Evolutionary conservation across 2,329 filamentous ascomycete species (phyloP).

Genomic region (Neophaeococcomyces mojaviensis): DNA sequence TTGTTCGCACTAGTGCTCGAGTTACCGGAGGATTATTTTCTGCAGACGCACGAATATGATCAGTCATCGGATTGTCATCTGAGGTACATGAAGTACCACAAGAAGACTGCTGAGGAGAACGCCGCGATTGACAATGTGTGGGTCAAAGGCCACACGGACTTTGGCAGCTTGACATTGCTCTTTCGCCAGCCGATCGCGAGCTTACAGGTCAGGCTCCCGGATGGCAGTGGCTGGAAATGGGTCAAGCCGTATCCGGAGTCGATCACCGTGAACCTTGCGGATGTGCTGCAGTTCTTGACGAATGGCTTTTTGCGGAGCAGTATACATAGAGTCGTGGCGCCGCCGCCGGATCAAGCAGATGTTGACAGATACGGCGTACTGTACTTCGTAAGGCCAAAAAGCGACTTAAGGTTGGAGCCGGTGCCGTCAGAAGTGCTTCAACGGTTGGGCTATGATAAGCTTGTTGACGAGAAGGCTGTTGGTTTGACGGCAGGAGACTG

Average conservation of each 20-base stretch:
- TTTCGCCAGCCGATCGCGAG: conserved; percentile 52
- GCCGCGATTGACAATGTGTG: conserved; percentile 37
- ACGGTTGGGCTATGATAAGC: conserved; percentile 24
- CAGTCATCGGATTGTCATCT: conserved; percentile 51
- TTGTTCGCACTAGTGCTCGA: conserved; percentile 55
- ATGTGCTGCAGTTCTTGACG: conserved; percentile 41
- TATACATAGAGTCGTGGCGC: conserved; percentile 44
- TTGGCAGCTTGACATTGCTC: conserved; percentile 49
- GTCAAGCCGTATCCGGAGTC: conserved; percentile 40
- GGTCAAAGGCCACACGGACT: conserved; percentile 48
- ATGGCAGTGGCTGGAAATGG: conserved; percentile 41
- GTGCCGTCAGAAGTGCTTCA: conserved; percentile 29
- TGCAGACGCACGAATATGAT: conserved; percentile 50
- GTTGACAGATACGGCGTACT: conserved; percentile 37
- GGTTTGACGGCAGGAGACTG: conserved; percentile 27
- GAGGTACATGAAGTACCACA: conserved; percentile 53
- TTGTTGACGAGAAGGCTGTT: conserved; percentile 7
- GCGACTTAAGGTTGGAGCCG: conserved; percentile 25
- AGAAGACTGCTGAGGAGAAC: conserved; percentile 42
- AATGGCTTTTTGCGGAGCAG: conserved; percentile 45
- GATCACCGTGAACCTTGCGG: conserved; percentile 46
- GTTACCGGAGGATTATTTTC: conserved; percentile 50
- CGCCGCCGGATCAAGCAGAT: conserved; percentile 42
- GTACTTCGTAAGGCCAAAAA: conserved; percentile 40
- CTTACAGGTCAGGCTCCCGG: conserved; percentile 44